Evolutionary conservation across 345 rosid genomes (phyloP).

Genomic region (Balakata baccata): DNA sequence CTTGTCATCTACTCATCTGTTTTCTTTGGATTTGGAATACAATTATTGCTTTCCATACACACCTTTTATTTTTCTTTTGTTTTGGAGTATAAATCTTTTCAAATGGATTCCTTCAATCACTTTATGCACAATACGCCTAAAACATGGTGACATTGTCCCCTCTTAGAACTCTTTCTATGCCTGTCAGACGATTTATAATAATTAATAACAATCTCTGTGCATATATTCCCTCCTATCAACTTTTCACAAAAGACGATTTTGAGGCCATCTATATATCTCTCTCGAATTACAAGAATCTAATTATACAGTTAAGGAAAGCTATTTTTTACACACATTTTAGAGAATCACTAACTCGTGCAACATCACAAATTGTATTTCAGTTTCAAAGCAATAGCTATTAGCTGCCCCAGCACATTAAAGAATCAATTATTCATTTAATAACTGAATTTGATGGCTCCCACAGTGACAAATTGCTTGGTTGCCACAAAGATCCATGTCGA

Average conservation of each 20-base stretch:
- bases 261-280: conserved; percentile 27
- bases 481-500: conserved; percentile 1
- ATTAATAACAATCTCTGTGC: conserved; percentile 37
- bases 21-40: conserved; percentile 21
- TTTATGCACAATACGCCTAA: conserved; percentile 34
- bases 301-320: conserved; percentile 31
- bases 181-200: conserved; percentile 37
- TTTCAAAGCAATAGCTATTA: conserved; percentile 23
- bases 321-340: conserved; percentile 9
- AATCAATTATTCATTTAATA: conserved; percentile 21
- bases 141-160: conserved; percentile 32
- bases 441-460: conserved; percentile 17
- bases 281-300: conserved; percentile 45
- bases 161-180: conserved; percentile 36
- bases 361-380: conserved; percentile 26
- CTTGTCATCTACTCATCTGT: conserved; percentile 29
- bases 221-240: conserved; percentile 52
- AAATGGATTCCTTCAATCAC: conserved; percentile 43
- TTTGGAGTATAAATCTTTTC: conserved; percentile 35
- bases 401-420: conserved; percentile 21
- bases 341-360: conserved; percentile 29
- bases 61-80: conserved; percentile 13
- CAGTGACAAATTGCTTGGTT: conserved; percentile 5
- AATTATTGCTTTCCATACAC: conserved; percentile 26
- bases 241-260: conserved; percentile 48